Base-by-base conservation (phyloP, 306 rosid species). In the Acacia confusa region DNA sequence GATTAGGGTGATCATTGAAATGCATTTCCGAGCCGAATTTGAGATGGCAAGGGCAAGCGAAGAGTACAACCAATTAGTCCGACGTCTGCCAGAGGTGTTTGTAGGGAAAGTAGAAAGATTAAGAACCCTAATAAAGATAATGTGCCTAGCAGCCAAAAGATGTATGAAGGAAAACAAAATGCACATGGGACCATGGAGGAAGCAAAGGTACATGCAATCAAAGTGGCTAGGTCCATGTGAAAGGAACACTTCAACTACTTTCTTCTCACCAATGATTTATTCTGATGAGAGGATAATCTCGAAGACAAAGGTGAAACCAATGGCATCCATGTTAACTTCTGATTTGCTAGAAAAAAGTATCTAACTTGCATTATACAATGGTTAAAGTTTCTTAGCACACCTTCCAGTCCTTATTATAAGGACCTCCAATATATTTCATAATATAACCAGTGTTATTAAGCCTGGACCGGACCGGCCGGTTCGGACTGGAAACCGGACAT, bases 31-130 rank as follows among this genome's bases (percentile, higher is more conserved):
- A 50, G 90, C 91, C 9, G 97, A 92, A 78, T 94, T 94, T 12
- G 92, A 90, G 85, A 91, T 94, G 89, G 95, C 88, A 0, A 86
- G 76, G 76, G 91, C 88, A 1, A 86, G 89, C 32, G 84, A 86
- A 0, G 90, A 91, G 2, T 94, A 92, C 78, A 92, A 86, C 79
- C 71, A 52, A 22, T 86, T 94, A 0, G 90, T 94, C 2, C 43
- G 58, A 13, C 57, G 43, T 28, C 88, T 94, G 2, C 98, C 98
- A 0, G 96, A 92, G 69, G 83, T 92, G 36, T 94, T 86, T 43
- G 94, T 92, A 1, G 97, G 98, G 4, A 94, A 94, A 72, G 88
- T 74, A 0, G 97, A 94, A 78, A 89, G 93, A 85, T 58, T 94
- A 6, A 83, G 82, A 2, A 74, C 30, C 64, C 53, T 94, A 52